Base-by-base conservation (phyloP, 495 filamentous ascomycete genomes). In the Rhizodiscina lignyota region DNA sequence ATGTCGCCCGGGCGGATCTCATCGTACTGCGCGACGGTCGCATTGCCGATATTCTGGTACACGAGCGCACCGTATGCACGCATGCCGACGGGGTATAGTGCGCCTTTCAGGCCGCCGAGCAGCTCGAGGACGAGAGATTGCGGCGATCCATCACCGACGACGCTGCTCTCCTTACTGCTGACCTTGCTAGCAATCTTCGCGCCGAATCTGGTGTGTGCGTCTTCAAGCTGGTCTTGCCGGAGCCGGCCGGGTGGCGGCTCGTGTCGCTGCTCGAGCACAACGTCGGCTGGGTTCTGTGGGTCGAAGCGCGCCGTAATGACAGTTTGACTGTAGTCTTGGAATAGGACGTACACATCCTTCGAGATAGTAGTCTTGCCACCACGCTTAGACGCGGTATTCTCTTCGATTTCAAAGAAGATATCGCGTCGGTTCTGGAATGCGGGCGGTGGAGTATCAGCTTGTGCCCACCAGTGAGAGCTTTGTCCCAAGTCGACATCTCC, bases 1-100 rank as follows among this genome's bases (percentile, higher is more conserved):
- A 97, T 82, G 50, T 97, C 89, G 36, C 89, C 89, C 0, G 87
- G 67, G 4, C 89, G 76, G 47, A 97, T 97, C 62, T 94, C 85
- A 48, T 96, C 89, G 50, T 83, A 77, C 49, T 91, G 79, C 40
- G 77, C 74, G 2, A 84, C 79, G 4, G 77, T 79, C 4, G 91
- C 87, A 51, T 97, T 97, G 45, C 83, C 89, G 28, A 96, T 59
- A 45, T 97, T 97, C 36, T 77, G 70, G 52, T 97, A 97, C 16
- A 97, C 82, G 30, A 89, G 62, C 12, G 86, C 84, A 35, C 89
- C 89, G 54, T 89, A 97, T 6, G 82, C 73, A 19, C 91, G 79
- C 5, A 69, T 79, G 10, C 86, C 85, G 4, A 94, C 72, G 3
- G 89, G 87, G 5, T 65, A 62, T 1, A 97, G 67, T 4, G 79